These are phyloP conservation scores for Circinella minor DNA, from an alignment of 371 early-diverging fungal genomes.

Conservation along the genomic window DNA sequence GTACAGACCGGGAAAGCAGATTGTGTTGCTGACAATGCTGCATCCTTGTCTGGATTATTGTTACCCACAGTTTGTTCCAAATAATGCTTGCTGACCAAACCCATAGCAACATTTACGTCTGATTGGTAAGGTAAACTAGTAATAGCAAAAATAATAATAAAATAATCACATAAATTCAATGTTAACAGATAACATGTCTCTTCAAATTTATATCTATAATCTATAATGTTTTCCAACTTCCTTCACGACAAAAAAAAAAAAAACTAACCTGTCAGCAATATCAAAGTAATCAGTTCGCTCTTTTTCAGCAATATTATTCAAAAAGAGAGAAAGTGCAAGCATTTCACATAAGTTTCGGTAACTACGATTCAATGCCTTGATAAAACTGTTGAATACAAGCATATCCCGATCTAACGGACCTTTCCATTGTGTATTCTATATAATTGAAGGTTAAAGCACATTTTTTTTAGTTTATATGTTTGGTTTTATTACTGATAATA, in stretches of 20 bases:
- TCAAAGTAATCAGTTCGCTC: conserved; percentile 57
- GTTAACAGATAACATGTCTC: neutral
- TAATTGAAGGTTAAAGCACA: neutral
- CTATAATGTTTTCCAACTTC: conserved; percentile 6
- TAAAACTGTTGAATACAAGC: conserved; percentile 74
- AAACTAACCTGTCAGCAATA: conserved; percentile 46
- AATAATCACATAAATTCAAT: neutral
- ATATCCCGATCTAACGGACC: conserved; percentile 77
- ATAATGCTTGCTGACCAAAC: conserved; percentile 54
- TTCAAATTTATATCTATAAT: neutral
- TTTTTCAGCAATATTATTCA: conserved; percentile 55
- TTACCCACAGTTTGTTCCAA: conserved; percentile 36
- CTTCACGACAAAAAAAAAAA: neutral
- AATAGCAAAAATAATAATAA: conserved; percentile 2
- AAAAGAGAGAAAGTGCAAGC: conserved; percentile 58
- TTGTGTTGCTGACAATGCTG: conserved; percentile 38
- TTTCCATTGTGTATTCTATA: conserved; percentile 59
- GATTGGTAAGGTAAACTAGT: conserved; percentile 54
- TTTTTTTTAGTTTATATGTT: neutral
- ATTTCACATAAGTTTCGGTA: conserved; percentile 69
- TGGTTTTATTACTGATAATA: too few relatives aligned
- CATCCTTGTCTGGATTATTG: conserved; percentile 13
- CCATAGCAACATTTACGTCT: conserved; percentile 60
- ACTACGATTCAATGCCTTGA: conserved; percentile 62
- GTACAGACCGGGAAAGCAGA: conserved; percentile 47